Percentiles rank a stretch among this genome's conserved stretches.
Conservation (phyloP, 192 early-diverging fungal species). For the Linnemannia hyalina region DNA sequence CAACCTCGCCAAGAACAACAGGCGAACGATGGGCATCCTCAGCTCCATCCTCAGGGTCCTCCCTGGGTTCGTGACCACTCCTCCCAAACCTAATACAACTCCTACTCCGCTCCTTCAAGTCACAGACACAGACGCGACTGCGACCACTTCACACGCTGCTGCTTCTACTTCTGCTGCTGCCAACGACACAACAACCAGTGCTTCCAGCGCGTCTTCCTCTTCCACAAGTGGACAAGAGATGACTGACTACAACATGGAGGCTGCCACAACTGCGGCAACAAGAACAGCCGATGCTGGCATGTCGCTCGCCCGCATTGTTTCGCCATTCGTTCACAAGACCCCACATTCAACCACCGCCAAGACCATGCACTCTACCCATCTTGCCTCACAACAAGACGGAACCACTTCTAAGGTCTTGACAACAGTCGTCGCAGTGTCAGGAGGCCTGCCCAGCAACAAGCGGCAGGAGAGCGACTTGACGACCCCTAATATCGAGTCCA, state of each 20-base stretch:
- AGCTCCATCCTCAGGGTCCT: constrained; percentile 30
- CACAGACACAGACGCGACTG: not conserved
- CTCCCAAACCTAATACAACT: not conserved
- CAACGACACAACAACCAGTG: not conserved
- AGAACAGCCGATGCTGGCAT: not conserved
- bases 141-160: not conserved
- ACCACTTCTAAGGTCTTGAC: not conserved
- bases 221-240: not conserved
- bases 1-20: not conserved
- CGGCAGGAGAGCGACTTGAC: constrained; percentile 25
- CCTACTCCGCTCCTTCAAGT: not conserved
- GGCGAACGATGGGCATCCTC: constrained; percentile 30
- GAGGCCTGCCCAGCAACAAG: constrained; percentile 18
- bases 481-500: constrained; percentile 12
- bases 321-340: not conserved
- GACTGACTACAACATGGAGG: not conserved
- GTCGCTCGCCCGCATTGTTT: constrained; percentile 1
- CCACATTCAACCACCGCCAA: not conserved
- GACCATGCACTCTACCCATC: not conserved
- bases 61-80: not conserved
- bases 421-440: not conserved
- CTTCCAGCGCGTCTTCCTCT: not conserved
- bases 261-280: not conserved
- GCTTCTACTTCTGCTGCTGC: not conserved
- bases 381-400: not conserved